Percentiles rank a stretch among this genome's conserved stretches.
These are phyloP conservation scores for Cytospora piceae DNA, from an alignment of 2,329 filamentous ascomycete species.

Conservation along the genomic window DNA sequence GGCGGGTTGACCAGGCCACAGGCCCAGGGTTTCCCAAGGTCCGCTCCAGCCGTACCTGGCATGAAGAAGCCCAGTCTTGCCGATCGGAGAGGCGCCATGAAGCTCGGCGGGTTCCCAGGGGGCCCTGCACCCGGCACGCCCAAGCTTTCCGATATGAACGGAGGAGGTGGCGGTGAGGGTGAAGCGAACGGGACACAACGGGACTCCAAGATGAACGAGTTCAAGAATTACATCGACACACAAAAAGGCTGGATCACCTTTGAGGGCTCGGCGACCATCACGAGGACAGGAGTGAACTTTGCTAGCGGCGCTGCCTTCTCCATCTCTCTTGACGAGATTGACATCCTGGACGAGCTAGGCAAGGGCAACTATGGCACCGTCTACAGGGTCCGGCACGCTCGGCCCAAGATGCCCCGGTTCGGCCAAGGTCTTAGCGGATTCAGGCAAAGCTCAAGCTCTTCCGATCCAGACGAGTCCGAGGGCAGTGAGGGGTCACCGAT, in stretches of 20 bases:
- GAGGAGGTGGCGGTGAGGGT: conserved; percentile 30
- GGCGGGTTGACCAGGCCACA: conserved; percentile 47
- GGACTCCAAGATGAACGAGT: conserved; percentile 60
- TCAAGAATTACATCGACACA: conserved; percentile 83
- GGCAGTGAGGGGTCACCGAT: conserved; percentile 37
- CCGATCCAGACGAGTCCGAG: conserved; percentile 40
- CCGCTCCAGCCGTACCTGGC: conserved; percentile 53
- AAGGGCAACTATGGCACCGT: conserved; percentile 99
- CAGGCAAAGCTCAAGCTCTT: conserved; percentile 45
- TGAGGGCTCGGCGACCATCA: conserved; percentile 88
- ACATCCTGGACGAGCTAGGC: conserved; percentile 88
- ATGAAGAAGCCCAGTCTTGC: conserved; percentile 61
- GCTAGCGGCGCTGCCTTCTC: conserved; percentile 85
- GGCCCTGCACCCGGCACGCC: conserved; percentile 43
- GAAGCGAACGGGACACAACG: conserved; percentile 43
- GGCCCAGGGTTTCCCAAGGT: conserved; percentile 55
- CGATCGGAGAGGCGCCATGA: conserved; percentile 65
- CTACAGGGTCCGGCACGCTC: conserved; percentile 90
- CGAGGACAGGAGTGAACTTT: conserved; percentile 89
- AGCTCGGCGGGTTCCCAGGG: conserved; percentile 50
- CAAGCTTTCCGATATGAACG: conserved; percentile 48
- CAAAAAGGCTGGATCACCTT: conserved; percentile 92
- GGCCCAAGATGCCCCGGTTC: conserved; percentile 61
- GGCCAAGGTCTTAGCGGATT: conserved; percentile 59
- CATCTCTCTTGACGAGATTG: conserved; percentile 94